Percentiles rank a stretch among this genome's conserved stretches.
Evolutionary conservation across 441 rosid genomes (phyloP).

Genomic region (California macrophylla): DNA sequence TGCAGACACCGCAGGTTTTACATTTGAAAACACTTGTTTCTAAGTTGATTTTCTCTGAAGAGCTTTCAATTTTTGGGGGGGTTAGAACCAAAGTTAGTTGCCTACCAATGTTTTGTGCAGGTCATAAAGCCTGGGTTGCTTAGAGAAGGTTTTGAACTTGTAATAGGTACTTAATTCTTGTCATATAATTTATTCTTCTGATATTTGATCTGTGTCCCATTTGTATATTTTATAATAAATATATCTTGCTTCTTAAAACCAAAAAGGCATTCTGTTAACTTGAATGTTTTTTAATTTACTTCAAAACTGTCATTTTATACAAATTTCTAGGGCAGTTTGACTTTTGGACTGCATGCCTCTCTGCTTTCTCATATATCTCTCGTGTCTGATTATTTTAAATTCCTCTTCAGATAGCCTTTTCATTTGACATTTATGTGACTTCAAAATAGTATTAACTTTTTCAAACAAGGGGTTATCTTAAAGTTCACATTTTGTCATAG

Average conservation of each 20-base stretch:
- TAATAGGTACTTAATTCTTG: conserved; percentile 44
- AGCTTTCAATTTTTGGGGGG: background rate
- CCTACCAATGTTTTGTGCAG: conserved; percentile 26
- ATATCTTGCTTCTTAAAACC: too few relatives aligned
- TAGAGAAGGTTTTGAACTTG: conserved; percentile 72
- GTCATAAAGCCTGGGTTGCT: conserved; percentile 75
- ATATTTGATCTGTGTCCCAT: too few relatives aligned
- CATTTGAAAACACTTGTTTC: background rate
- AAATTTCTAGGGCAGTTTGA: background rate
- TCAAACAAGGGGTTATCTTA: too few relatives aligned
- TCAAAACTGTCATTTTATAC: background rate
- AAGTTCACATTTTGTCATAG: too few relatives aligned
- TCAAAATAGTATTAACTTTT: too few relatives aligned
- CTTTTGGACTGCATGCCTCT: background rate
- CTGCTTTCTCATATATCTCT: background rate
- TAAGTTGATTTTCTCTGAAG: background rate
- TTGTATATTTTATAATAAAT: too few relatives aligned
- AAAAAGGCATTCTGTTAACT: too few relatives aligned
- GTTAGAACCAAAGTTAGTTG: background rate
- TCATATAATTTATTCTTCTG: too few relatives aligned
- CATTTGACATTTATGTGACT: background rate
- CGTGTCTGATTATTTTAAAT: background rate
- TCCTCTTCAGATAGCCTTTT: background rate
- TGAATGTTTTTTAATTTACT: background rate
- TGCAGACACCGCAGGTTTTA: conserved; percentile 92